A percentile compares a stretch with the other conserved stretches of the same genome.
Evolutionary conservation across 1,284 basidiomycete genomes (phyloP).

Genomic region (Meira miltonrushii): DNA sequence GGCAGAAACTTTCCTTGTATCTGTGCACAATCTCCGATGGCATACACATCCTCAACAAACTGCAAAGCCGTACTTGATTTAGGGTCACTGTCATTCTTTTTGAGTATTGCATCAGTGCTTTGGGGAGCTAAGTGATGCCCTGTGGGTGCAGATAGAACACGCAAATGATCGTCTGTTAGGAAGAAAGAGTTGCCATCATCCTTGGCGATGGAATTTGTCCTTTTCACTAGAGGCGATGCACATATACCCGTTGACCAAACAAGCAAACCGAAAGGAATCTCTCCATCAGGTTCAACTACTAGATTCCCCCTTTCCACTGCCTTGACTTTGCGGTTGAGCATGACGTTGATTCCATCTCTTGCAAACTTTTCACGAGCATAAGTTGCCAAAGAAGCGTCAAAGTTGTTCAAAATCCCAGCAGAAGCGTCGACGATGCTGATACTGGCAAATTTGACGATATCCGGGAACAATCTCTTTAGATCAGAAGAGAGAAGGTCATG

Average conservation of each 20-base stretch:
- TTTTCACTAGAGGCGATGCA: constrained; percentile 69
- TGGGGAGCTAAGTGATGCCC: no score
- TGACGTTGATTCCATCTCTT: constrained; percentile 20
- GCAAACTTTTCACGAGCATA: constrained; percentile 46
- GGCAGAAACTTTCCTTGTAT: constrained; percentile 55
- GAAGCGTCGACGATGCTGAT: constrained; percentile 40
- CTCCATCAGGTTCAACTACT: constrained; percentile 52
- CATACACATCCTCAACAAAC: constrained; percentile 32
- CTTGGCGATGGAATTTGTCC: constrained; percentile 61
- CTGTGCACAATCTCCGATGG: constrained; percentile 68
- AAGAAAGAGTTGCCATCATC: constrained; percentile 64
- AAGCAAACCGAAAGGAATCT: constrained; percentile 67
- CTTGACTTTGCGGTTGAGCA: constrained; percentile 18
- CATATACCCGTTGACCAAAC: constrained; percentile 80
- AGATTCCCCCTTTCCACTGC: constrained; percentile 20
- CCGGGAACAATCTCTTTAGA: constrained; percentile 58
- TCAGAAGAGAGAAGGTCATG: constrained; percentile 77
- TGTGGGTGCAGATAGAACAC: constrained; percentile 12
- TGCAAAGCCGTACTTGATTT: neutral
- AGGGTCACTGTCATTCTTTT: constrained; percentile 4
- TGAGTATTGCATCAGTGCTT: neutral
- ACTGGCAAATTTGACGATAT: constrained; percentile 18
- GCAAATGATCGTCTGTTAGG: constrained; percentile 34
- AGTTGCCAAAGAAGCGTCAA: constrained; percentile 37
- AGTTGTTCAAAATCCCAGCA: constrained; percentile 35